Evolutionary conservation across 257 asterid genomes (phyloP).

Genomic region (Asclepias syriaca): DNA sequence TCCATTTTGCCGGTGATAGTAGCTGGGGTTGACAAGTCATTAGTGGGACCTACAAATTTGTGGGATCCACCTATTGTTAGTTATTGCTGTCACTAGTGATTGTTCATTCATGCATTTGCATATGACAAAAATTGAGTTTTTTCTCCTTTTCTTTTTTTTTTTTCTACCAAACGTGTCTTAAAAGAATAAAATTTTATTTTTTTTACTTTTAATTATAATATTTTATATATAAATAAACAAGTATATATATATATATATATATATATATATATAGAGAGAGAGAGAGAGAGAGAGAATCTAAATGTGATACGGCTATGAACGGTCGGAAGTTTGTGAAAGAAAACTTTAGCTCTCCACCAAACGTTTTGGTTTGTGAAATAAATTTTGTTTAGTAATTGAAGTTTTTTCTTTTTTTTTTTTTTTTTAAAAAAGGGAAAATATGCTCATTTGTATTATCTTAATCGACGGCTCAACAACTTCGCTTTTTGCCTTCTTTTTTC

Average conservation of each 20-base stretch:
- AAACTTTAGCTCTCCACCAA: constrained; percentile 6
- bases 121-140: not conserved
- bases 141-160: too few species aligned
- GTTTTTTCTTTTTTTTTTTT: too few species aligned
- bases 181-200: too few species aligned
- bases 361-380: not conserved
- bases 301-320: constrained; percentile 3
- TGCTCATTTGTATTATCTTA: not conserved
- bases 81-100: not conserved
- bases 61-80: not conserved
- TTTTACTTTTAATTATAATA: too few species aligned
- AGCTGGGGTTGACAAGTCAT: constrained; percentile 4
- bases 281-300: not conserved
- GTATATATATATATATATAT: too few species aligned
- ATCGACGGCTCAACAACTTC: not conserved
- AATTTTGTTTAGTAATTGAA: not conserved
- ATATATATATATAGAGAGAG: too few species aligned
- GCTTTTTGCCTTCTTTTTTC: not conserved
- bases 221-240: too few species aligned
- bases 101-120: not conserved
- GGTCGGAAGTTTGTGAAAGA: not conserved
- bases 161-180: too few species aligned
- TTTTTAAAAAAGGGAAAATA: not conserved
- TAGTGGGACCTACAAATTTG: not conserved
- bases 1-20: constrained; percentile 2